phyloP scores from a whole-genome alignment of 495 filamentous ascomycete genomes.

The Annulohypoxylon moriforme region DNA sequence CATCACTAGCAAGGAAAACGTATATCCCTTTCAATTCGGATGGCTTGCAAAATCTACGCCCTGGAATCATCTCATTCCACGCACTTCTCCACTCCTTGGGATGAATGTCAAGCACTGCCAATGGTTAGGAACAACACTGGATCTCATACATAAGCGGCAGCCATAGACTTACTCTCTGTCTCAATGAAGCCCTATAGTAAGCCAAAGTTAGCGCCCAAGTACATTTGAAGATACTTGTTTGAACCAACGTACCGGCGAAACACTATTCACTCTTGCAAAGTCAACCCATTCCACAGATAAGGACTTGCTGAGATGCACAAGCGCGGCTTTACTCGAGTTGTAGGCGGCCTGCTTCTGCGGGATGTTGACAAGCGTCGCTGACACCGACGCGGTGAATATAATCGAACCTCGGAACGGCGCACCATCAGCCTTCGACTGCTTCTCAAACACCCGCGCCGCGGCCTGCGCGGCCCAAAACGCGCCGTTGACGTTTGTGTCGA shows the following conservation, averaged over 20 bases:
- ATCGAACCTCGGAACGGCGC: slow-evolving; percentile 70
- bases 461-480: slow-evolving; percentile 78
- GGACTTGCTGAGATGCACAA: slow-evolving; percentile 70
- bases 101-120: slow-evolving; percentile 40
- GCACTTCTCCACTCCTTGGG: slow-evolving; percentile 40
- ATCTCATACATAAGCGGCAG: not conserved
- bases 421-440: slow-evolving; percentile 49
- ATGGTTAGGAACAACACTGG: slow-evolving; percentile 9
- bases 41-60: slow-evolving; percentile 58
- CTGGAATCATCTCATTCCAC: slow-evolving; percentile 45
- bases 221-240: not conserved
- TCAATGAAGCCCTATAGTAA: slow-evolving; percentile 40
- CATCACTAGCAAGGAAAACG: slow-evolving; percentile 72
- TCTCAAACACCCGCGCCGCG: slow-evolving; percentile 77
- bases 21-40: slow-evolving; percentile 77
- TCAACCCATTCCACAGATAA: slow-evolving; percentile 64
- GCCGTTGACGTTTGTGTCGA: slow-evolving; percentile 78
- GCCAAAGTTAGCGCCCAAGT: slow-evolving; percentile 1
- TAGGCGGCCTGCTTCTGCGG: slow-evolving; percentile 74
- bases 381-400: slow-evolving; percentile 71
- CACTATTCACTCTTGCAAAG: slow-evolving; percentile 67
- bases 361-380: slow-evolving; percentile 70
- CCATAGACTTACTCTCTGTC: slow-evolving; percentile 42
- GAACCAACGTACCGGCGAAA: slow-evolving; percentile 66
- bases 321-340: slow-evolving; percentile 68